A percentile compares a stretch with the other conserved stretches of the same genome.
Conservation (phyloP, 1,284 basidiomycete genomes). For the Leccinum huronense region DNA sequence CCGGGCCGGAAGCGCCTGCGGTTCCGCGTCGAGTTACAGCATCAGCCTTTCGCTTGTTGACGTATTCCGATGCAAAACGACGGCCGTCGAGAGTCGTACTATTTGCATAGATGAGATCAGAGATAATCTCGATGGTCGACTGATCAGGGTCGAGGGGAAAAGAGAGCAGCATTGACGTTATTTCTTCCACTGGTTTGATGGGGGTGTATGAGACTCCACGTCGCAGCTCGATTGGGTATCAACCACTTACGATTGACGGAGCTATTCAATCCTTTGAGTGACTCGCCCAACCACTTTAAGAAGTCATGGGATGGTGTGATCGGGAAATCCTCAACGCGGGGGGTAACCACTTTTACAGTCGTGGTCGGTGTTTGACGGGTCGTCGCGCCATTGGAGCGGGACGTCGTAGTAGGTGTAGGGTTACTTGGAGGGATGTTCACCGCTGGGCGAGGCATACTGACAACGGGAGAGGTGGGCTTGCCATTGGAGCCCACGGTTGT, state of each 20-base stretch:
- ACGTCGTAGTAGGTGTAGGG: slow-evolving; percentile 27
- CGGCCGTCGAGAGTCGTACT: slow-evolving; percentile 94
- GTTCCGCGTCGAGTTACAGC: slow-evolving; percentile 51
- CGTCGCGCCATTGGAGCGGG: slow-evolving; percentile 40
- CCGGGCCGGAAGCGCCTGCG: slow-evolving; percentile 37
- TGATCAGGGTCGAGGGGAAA: slow-evolving; percentile 88
- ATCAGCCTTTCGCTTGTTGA: slow-evolving; percentile 82
- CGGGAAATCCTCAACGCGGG: slow-evolving; percentile 59
- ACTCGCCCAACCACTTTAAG: slow-evolving; percentile 86
- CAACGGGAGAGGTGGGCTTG: slow-evolving; percentile 46
- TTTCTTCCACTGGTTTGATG: slow-evolving; percentile 75
- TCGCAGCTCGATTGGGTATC: slow-evolving; percentile 3
- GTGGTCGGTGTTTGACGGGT: slow-evolving; percentile 36
- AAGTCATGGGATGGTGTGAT: slow-evolving; percentile 83
- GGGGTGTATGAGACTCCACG: slow-evolving; percentile 18
- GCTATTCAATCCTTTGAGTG: slow-evolving; percentile 82
- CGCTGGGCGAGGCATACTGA: slow-evolving; percentile 40
- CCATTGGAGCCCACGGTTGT: slow-evolving; percentile 81
- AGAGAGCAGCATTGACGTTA: slow-evolving; percentile 85
- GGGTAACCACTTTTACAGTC: slow-evolving; percentile 40
- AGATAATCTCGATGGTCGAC: slow-evolving; percentile 83
- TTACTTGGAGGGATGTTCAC: slow-evolving; percentile 24
- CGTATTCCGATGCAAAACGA: slow-evolving; percentile 90
- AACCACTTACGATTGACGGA: slow-evolving; percentile 70
- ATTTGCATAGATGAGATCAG: slow-evolving; percentile 90